Conservation (phyloP, 768 basidiomycete species). For the Tricholomella constricta region DNA sequence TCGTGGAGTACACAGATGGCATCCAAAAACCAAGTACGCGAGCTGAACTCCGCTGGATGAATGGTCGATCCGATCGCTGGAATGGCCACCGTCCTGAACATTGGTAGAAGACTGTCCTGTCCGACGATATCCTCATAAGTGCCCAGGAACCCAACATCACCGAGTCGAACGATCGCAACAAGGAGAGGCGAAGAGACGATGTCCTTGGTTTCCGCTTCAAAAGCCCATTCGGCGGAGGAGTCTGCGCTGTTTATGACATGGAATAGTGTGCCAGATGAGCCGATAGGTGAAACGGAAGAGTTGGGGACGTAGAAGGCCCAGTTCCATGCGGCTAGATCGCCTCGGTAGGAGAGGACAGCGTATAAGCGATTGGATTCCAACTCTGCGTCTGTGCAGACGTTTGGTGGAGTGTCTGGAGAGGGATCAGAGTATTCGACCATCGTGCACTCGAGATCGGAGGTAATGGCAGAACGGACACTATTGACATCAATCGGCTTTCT, state of each 20-base stretch:
- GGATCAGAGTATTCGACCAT: constrained; percentile 2
- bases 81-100: constrained; percentile 47
- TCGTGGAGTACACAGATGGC: constrained; percentile 49
- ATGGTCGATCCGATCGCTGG: constrained; percentile 29
- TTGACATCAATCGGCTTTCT: neutral
- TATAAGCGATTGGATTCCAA: constrained; percentile 45
- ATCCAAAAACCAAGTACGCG: constrained; percentile 50
- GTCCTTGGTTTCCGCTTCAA: constrained; percentile 38
- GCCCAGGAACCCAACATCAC: constrained; percentile 44
- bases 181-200: constrained; percentile 41
- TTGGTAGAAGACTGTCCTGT: constrained; percentile 40
- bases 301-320: constrained; percentile 52
- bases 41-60: constrained; percentile 41
- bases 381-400: constrained; percentile 16
- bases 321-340: constrained; percentile 50
- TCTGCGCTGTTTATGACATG: constrained; percentile 39
- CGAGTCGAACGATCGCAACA: constrained; percentile 46
- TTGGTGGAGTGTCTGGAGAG: constrained; percentile 1
- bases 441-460: constrained; percentile 1
- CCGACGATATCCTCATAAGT: constrained; percentile 45
- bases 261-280: constrained; percentile 45
- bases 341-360: constrained; percentile 46
- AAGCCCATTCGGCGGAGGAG: constrained; percentile 37
- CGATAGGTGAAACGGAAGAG: constrained; percentile 40
- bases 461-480: too few relatives aligned